Percentiles rank a stretch among this genome's conserved stretches.
Conservation (phyloP, 2,329 filamentous ascomycete species). For the Diaporthe caulivora region DNA sequence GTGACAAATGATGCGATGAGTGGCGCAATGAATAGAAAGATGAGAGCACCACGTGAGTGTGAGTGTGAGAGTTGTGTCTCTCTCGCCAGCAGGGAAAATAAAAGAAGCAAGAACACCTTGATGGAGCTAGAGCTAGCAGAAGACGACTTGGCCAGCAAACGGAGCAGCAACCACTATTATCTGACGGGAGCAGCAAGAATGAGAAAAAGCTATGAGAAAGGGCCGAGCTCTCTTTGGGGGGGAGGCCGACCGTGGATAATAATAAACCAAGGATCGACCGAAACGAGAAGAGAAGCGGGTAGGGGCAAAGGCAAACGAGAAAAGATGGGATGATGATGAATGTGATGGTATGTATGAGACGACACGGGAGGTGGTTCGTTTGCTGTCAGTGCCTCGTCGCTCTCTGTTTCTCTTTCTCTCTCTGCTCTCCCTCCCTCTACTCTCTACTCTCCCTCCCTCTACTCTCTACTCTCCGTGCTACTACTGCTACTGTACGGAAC, state of each 20-base stretch:
- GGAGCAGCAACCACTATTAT: constrained; percentile 16
- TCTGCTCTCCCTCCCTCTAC: background rate
- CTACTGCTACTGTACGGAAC: background rate
- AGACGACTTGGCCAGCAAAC: constrained; percentile 18
- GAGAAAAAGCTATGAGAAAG: background rate
- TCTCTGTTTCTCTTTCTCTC: background rate
- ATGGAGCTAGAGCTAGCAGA: constrained; percentile 13
- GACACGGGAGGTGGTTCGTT: background rate
- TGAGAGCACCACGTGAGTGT: constrained; percentile 17
- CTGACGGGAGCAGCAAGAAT: constrained; percentile 12
- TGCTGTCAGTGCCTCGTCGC: background rate
- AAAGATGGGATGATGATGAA: constrained; percentile 18
- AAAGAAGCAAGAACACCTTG: background rate
- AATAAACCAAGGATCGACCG: constrained; percentile 20
- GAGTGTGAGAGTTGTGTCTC: too few species aligned
- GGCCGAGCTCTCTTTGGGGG: background rate
- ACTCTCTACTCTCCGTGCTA: background rate
- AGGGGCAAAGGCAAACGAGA: background rate
- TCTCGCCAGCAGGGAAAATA: background rate
- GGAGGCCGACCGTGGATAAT: constrained; percentile 10
- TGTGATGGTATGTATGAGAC: background rate
- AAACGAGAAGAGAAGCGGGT: constrained; percentile 21
- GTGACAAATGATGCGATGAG: constrained; percentile 23
- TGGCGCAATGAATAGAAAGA: constrained; percentile 18
- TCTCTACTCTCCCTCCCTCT: too few species aligned